Percentiles rank a stretch among this genome's conserved stretches.
phyloP scores from a whole-genome alignment of 768 basidiomycete species.

The Panus rudis region DNA sequence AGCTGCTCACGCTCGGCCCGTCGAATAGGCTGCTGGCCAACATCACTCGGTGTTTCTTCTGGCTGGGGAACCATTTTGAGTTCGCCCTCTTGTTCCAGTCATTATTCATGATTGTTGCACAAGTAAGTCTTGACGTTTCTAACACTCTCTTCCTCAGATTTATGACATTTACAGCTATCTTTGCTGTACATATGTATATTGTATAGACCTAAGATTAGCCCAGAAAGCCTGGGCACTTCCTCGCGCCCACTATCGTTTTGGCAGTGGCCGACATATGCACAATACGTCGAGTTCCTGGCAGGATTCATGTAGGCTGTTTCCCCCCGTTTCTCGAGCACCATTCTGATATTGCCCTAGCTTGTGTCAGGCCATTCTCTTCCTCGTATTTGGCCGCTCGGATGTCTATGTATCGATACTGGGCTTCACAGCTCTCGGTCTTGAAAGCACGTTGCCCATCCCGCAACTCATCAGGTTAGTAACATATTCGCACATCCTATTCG shows the following conservation, averaged over 20 bases:
- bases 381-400: slow-evolving; percentile 63
- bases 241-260: slow-evolving; percentile 70
- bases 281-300: slow-evolving; percentile 79
- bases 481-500: neutral
- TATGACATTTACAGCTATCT: slow-evolving; percentile 44
- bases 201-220: slow-evolving; percentile 54
- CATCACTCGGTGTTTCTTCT: slow-evolving; percentile 86
- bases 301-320: slow-evolving; percentile 54
- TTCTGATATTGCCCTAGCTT: slow-evolving; percentile 30
- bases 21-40: slow-evolving; percentile 63
- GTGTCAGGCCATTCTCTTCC: slow-evolving; percentile 63
- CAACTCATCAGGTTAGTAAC: slow-evolving; percentile 62
- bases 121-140: slow-evolving; percentile 37
- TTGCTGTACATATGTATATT: slow-evolving; percentile 76
- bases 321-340: neutral
- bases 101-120: slow-evolving; percentile 77
- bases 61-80: slow-evolving; percentile 79
- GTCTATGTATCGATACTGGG: slow-evolving; percentile 60
- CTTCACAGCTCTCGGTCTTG: slow-evolving; percentile 73
- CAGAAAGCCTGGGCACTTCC: slow-evolving; percentile 54
- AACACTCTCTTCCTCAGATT: slow-evolving; percentile 10
- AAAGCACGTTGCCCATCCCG: slow-evolving; percentile 82
- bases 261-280: slow-evolving; percentile 76
- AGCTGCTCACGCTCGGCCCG: neutral
- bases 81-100: slow-evolving; percentile 73